Conservation (phyloP, 306 rosid species). For the Nissolia schottii region DNA sequence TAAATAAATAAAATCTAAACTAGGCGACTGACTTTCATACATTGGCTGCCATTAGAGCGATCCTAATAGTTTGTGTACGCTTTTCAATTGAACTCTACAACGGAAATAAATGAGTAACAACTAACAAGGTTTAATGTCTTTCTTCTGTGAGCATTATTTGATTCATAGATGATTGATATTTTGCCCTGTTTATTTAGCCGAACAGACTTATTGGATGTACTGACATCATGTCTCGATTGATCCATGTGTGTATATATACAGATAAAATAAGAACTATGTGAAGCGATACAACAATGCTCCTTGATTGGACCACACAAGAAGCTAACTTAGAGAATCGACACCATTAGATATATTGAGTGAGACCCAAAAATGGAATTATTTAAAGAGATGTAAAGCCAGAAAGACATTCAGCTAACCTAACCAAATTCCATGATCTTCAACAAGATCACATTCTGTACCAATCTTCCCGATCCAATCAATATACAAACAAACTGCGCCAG, state of each 20-base stretch:
- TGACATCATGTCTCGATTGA: conserved; percentile 19
- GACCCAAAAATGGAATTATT: conserved; percentile 40
- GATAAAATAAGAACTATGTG: conserved; percentile 21
- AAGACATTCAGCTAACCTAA: conserved; percentile 51
- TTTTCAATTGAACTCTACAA: neutral
- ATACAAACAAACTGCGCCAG: conserved; percentile 44
- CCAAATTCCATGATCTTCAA: conserved; percentile 40
- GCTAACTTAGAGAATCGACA: conserved; percentile 15
- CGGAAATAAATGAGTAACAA: neutral
- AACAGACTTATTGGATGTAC: conserved; percentile 4
- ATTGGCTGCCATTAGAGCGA: no score
- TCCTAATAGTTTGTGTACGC: no score
- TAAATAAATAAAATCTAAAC: no score
- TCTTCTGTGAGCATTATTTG: neutral
- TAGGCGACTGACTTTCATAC: no score
- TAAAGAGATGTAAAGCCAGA: conserved; percentile 29
- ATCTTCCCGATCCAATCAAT: conserved; percentile 50
- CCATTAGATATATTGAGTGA: conserved; percentile 22
- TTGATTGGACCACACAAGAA: conserved; percentile 38
- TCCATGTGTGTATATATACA: conserved; percentile 25
- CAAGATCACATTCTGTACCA: conserved; percentile 51
- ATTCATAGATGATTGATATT: neutral
- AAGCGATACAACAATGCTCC: conserved; percentile 26
- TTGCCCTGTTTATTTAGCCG: conserved; percentile 1
- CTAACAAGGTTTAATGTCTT: neutral